phyloP scores from a whole-genome alignment of 306 rosid genomes.

The Dryas octopetala region DNA sequence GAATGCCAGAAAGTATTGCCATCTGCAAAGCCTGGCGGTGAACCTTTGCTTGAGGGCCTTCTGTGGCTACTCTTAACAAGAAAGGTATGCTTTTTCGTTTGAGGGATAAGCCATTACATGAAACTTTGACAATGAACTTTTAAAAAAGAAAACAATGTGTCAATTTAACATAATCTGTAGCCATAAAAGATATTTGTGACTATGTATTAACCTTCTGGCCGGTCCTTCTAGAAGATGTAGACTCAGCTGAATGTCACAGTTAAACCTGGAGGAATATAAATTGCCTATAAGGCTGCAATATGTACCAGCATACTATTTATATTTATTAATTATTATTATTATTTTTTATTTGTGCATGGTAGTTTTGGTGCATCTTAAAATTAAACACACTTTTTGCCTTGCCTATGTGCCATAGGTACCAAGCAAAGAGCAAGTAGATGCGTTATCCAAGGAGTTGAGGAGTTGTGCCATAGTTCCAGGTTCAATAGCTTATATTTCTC shows the following conservation, averaged over 20 bases:
- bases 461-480: slow-evolving; percentile 89
- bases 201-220: too few species aligned
- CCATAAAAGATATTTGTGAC: neutral
- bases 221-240: neutral
- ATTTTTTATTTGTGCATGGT: neutral
- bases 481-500: slow-evolving; percentile 25
- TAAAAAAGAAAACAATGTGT: slow-evolving; percentile 5
- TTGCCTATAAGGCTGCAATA: neutral
- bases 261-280: neutral
- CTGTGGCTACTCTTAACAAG: slow-evolving; percentile 94
- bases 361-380: neutral
- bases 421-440: slow-evolving; percentile 86
- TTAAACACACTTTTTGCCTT: neutral
- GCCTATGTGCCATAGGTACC: slow-evolving; percentile 55
- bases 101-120: slow-evolving; percentile 12
- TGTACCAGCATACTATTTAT: neutral
- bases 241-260: neutral
- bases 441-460: slow-evolving; percentile 74
- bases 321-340: neutral
- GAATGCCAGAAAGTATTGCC: slow-evolving; percentile 90
- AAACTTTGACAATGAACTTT: neutral
- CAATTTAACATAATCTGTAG: neutral
- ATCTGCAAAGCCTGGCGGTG: slow-evolving; percentile 84
- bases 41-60: slow-evolving; percentile 92
- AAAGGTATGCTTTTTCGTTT: slow-evolving; percentile 48